Evolutionary conservation across 306 rosid genomes (phyloP), one percentile per base, ranked within the genome.

Genomic region (Ammopiptanthus mongolicus): DNA sequence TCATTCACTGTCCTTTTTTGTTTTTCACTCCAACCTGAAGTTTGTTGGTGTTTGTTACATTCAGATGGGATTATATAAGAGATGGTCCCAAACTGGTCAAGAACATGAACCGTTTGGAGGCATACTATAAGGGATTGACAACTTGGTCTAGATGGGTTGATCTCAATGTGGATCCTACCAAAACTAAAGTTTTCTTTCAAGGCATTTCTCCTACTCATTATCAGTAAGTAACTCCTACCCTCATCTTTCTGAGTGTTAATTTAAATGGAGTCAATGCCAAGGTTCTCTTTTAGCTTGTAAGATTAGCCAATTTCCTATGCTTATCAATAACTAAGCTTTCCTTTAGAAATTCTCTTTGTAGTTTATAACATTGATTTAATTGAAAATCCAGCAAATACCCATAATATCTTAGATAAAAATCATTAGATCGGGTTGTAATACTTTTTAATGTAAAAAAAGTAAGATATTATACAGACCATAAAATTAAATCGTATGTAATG

Each of bases 81-180:
- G 97, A 86, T 33, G 99, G 99, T 33, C 10, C 80, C 6, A 81
- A 80, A 2, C 73, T 87, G 73, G 52, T 83, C 0, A 80, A 86
- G 71, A 84, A 92, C 69, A 92, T 95, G 99, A 86, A 92, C 78
- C 97, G 99, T 41, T 76, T 92, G 72, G 75, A 76, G 5, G 99
- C 97, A 47, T 95, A 69, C 74, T 39, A 64, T 3, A 95, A 85
- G 69, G 99, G 99, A 25, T 25, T 95, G 68, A 88, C 36, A 21
- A 95, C 99, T 41, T 95, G 99, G 99, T 97, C 88, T 17, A 84
- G 71, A 51, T 95, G 99, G 99, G 93, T 95, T 56, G 93, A 95
- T 79, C 86, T 44, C 18, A 90, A 92, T 55, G 89, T 95, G n/a
- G 86, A 95, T 57, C 74, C 97, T 29, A 10, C 90, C 52, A 86